phyloP scores from a whole-genome alignment of 2,329 filamentous ascomycete species.

The Cordyceps cateniannulata region DNA sequence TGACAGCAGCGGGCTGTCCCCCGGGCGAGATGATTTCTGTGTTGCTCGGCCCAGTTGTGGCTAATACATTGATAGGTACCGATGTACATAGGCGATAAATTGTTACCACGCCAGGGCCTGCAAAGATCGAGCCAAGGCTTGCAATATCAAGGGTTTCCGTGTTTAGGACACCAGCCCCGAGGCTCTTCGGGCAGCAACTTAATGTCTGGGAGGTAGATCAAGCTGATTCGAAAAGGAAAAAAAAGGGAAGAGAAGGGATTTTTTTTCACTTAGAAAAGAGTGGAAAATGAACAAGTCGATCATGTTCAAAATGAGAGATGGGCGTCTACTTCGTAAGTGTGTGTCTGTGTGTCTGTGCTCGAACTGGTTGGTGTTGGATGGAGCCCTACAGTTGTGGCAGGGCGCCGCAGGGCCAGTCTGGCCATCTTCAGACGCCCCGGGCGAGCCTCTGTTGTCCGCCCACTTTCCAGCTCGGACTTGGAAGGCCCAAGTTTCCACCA shows the following conservation, averaged over 20 bases:
- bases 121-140: neutral
- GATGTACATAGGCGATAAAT: neutral
- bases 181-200: neutral
- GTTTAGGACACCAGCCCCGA: neutral
- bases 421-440: neutral
- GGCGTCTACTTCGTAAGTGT: neutral
- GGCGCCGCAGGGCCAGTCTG: neutral
- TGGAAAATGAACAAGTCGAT: neutral
- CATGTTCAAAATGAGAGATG: neutral
- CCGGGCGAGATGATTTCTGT: neutral
- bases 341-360: constrained; percentile 7
- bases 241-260: neutral
- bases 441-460: neutral
- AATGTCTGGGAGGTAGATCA: neutral
- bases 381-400: constrained; percentile 8
- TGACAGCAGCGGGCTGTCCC: neutral
- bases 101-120: neutral
- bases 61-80: constrained; percentile 2
- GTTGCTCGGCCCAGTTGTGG: constrained; percentile 9
- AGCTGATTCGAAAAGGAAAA: neutral
- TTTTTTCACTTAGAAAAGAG: neutral
- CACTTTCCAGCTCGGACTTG: neutral
- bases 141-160: neutral
- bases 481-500: neutral
- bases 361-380: neutral